phyloP scores from a whole-genome alignment of 768 basidiomycete species.

The Tricholoma hemisulphureum region DNA sequence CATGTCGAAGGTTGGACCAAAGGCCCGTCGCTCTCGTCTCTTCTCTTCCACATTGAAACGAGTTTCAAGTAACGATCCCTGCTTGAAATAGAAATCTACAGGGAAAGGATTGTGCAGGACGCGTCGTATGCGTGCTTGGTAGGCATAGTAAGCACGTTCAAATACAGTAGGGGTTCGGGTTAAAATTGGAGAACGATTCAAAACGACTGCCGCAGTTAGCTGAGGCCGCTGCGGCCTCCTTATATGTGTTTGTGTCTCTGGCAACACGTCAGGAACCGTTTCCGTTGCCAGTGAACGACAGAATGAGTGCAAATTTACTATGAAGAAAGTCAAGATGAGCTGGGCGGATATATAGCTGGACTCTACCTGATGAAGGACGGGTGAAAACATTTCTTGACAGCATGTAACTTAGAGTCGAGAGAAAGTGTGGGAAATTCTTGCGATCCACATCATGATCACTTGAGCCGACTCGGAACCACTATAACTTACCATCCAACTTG shows the following conservation, averaged over 20 bases:
- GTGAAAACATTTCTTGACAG: slow-evolving; percentile 33
- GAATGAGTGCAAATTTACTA: slow-evolving; percentile 14
- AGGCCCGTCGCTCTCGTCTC: slow-evolving; percentile 67
- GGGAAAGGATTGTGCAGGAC: slow-evolving; percentile 88
- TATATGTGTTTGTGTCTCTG: slow-evolving; percentile 15
- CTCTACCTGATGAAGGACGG: slow-evolving; percentile 27
- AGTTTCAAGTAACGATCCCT: slow-evolving; percentile 80
- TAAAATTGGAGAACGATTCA: slow-evolving; percentile 76
- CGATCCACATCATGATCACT: too few species aligned
- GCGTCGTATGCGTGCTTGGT: slow-evolving; percentile 80
- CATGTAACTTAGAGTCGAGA: slow-evolving; percentile 14
- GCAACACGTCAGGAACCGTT: slow-evolving; percentile 23
- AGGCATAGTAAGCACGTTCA: slow-evolving; percentile 78
- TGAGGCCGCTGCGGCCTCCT: slow-evolving; percentile 20
- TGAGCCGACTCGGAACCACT: too few species aligned
- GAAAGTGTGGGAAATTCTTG: background rate
- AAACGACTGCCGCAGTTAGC: slow-evolving; percentile 63
- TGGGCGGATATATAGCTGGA: background rate
- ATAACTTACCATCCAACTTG: too few species aligned
- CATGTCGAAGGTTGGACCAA: slow-evolving; percentile 61
- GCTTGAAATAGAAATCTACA: slow-evolving; percentile 90
- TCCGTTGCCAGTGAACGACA: slow-evolving; percentile 47
- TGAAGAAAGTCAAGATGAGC: slow-evolving; percentile 1
- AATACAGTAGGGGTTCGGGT: slow-evolving; percentile 71
- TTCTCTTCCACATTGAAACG: slow-evolving; percentile 78